Evolutionary conservation across 1,284 basidiomycete genomes (phyloP), one percentile per base, ranked within the genome.

Genomic region (Austroboletus niveus): DNA sequence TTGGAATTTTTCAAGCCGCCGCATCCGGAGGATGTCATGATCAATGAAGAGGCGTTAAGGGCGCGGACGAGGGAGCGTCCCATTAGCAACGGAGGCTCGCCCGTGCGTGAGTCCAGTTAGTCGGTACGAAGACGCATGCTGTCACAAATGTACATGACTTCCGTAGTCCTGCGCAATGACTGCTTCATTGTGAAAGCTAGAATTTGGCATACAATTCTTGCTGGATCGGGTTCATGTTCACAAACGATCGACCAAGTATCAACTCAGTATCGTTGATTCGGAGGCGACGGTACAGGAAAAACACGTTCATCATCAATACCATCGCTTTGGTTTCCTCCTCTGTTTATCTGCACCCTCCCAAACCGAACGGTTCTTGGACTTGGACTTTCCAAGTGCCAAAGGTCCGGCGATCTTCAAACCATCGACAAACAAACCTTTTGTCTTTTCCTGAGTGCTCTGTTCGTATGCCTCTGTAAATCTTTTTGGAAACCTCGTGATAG

Each of bases 21-120:
- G 8, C 79, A 81, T 54, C 79, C 80, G 4, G 71, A 74, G 53
- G 70, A 67, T 29, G 63, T 78, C 35, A 81, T 81, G 79, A 66
- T 79, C 12, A 68, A 72, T 51, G 79, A 81, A 56, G 72, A 69
- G 22, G 58, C 54, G 39, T 66, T 80, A 47, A 68, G 76, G 51
- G 54, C 62, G 20, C 61, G 57, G 41, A 70, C 49, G 47, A 66
- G 52, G 49, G 66, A 71, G 39, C 66, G 68, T 45, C 65, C 66
- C 6, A 41, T 68, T 17, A 64, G 43, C 47, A 60, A 39, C 14
- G 46, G 50, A 10, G 53, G 52, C 22, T 60, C 67, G 12, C 63
- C 68, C 14, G 52, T 53, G 52, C 54, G 65, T 17, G 59, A 60
- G 44, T 45, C 54, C 42, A 47, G 53, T 51, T 69, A 55, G 46